Evolutionary conservation across 2,329 filamentous ascomycete genomes (phyloP), one percentile per base, ranked within the genome.

Genomic region (Eutypella sp.): DNA sequence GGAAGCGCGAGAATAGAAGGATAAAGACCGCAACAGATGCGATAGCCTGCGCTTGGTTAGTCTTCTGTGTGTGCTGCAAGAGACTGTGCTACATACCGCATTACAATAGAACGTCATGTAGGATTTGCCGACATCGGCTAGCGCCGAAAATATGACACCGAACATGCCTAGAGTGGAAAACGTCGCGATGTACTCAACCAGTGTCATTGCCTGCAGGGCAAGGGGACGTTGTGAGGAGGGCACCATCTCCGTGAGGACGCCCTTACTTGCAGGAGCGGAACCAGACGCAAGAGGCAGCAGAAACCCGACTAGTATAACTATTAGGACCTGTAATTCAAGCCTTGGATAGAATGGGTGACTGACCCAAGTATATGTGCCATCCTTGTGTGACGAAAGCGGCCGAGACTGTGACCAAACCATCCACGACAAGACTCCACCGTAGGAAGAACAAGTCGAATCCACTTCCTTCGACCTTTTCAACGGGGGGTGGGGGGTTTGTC

Each of bases 341-440:
- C n/a, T n/a, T 13, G 15, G 18, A 6, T 31, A 27, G 18, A 7
- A 34, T 24, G 3, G 34, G 20, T 20, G n/a, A 19, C 56, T 34
- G 47, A 59, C 56, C 49, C 4, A 58, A 46, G 46, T 57, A 58
- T 41, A 58, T 52, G 34, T 59, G 54, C 57, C 56, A 59, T 3
- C 48, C 47, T 31, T 55, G 46, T 2, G 47, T 49, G 13, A 49
- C 51, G 15, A 58, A 58, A 2, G 56, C 53, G 10, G 55, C 48
- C 5, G 49, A 57, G 9, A 45, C 44, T 8, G 56, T 59, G 27
- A 58, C 47, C 9, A 52, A 31, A 7, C 51, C 55, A 33, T 58
- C 57, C 9, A 56, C 36, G 20, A 58, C 29, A 25, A 58, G 47
- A 42, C 57, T 59, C 46, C 50, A 49, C 27, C 56, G 44, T 33